Evolutionary conservation across 768 basidiomycete species (phyloP).

Genomic region (Rhodotorula toruloides): DNA sequence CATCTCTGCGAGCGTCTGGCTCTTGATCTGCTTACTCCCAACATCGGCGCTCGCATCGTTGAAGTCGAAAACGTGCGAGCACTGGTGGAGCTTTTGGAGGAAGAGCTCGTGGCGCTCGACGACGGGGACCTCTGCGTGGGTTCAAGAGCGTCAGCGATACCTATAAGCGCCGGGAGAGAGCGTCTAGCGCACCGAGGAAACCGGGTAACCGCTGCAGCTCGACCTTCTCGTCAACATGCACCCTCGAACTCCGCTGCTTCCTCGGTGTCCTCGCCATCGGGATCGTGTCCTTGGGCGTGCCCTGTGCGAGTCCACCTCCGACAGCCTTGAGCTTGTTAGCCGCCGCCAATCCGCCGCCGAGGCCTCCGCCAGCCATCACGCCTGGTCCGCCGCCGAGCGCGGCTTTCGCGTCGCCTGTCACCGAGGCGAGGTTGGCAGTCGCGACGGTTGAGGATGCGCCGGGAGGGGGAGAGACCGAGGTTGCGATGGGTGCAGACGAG

Average conservation of each 20-base stretch:
- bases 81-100: slow-evolving; percentile 90
- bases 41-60: slow-evolving; percentile 94
- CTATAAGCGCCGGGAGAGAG: slow-evolving; percentile 28
- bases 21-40: slow-evolving; percentile 97
- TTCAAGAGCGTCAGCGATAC: slow-evolving; percentile 10
- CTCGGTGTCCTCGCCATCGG: slow-evolving; percentile 84
- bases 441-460: not conserved
- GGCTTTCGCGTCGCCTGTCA: slow-evolving; percentile 34
- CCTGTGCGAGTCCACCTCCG: slow-evolving; percentile 40
- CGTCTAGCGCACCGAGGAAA: slow-evolving; percentile 63
- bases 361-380: too few species aligned
- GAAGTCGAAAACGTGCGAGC: slow-evolving; percentile 95
- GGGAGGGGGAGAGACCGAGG: slow-evolving; percentile 23
- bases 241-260: slow-evolving; percentile 94
- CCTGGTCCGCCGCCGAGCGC: too few species aligned
- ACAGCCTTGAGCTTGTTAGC: slow-evolving; percentile 45
- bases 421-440: not conserved
- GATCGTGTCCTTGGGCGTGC: slow-evolving; percentile 89
- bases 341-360: too few species aligned
- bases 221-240: slow-evolving; percentile 90
- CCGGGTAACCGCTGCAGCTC: slow-evolving; percentile 90
- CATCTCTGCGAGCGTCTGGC: slow-evolving; percentile 95
- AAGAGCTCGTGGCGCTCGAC: slow-evolving; percentile 85
- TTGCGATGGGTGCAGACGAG: slow-evolving; percentile 7
- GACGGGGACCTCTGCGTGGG: slow-evolving; percentile 68